Percentiles rank a stretch among this genome's conserved stretches.
These are phyloP conservation scores for Cystobasidiaceae sp. DNA, from an alignment of 1,284 basidiomycete species.

Conservation along the genomic window DNA sequence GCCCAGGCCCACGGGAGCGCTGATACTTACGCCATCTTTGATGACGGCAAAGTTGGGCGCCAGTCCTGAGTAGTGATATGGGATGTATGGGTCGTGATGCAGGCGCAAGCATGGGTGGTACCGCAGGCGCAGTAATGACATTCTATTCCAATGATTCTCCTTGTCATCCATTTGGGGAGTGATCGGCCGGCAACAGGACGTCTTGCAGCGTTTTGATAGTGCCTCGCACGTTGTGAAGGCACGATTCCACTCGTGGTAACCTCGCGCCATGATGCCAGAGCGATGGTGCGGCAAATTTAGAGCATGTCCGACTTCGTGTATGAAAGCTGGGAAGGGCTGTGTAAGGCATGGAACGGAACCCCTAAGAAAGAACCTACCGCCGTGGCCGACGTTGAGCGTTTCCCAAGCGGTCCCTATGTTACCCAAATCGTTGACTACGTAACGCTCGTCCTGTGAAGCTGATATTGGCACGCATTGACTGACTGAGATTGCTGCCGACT, in stretches of 20 bases:
- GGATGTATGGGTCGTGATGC: constrained; percentile 19
- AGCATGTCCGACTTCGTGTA: constrained; percentile 29
- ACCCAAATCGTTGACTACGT: constrained; percentile 26
- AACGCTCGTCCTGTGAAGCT: constrained; percentile 14
- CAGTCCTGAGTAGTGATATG: constrained; percentile 12
- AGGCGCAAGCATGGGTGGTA: constrained; percentile 24
- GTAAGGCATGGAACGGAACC: too few species aligned
- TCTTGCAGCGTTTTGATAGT: constrained; percentile 20
- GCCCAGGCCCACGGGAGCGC: constrained; percentile 21
- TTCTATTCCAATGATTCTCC: constrained; percentile 31
- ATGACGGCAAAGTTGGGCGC: constrained; percentile 13
- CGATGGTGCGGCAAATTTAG: constrained; percentile 25
- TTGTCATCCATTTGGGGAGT: constrained; percentile 26
- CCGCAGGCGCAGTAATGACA: constrained; percentile 23
- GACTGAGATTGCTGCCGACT: too few species aligned
- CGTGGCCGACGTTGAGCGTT: constrained; percentile 28
- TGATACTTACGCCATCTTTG: constrained; percentile 20
- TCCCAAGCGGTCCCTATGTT: constrained; percentile 28
- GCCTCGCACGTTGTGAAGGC: constrained; percentile 19
- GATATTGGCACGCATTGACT: too few species aligned
- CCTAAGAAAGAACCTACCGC: too few species aligned
- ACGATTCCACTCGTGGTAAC: constrained; percentile 29
- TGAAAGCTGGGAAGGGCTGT: constrained; percentile 26
- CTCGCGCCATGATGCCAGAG: constrained; percentile 29
- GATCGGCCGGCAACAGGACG: constrained; percentile 9